These are phyloP conservation scores for Xylariomycetidae sp. DNA, from an alignment of 2,329 filamentous ascomycete species.

Conservation along the genomic window DNA sequence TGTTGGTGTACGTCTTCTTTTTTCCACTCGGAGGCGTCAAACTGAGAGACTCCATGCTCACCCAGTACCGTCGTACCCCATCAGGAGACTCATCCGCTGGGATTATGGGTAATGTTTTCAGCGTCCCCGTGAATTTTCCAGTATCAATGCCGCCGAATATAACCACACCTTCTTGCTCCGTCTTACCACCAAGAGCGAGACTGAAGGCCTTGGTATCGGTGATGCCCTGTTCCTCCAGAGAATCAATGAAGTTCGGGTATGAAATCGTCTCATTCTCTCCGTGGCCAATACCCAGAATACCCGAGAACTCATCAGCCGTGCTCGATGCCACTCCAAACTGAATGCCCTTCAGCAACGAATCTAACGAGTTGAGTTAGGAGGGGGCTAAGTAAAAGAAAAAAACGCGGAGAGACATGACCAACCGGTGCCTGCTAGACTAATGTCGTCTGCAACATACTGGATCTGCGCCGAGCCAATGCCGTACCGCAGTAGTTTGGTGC, in stretches of 20 bases:
- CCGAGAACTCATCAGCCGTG: conserved; percentile 43
- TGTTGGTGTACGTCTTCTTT: conserved; percentile 31
- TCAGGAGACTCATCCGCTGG: conserved; percentile 51
- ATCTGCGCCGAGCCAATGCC: conserved; percentile 48
- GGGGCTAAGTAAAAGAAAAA: too few species aligned
- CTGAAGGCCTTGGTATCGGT: conserved; percentile 61
- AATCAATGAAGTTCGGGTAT: conserved; percentile 50
- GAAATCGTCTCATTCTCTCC: conserved; percentile 40
- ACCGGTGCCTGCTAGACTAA: conserved; percentile 37
- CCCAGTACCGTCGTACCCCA: conserved; percentile 47
- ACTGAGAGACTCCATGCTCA: conserved; percentile 40
- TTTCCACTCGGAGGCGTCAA: conserved; percentile 34
- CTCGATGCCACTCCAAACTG: conserved; percentile 62
- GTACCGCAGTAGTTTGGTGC: conserved; percentile 40
- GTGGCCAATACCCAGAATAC: conserved; percentile 74
- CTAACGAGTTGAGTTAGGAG: conserved; percentile 14
- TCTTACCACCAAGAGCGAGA: conserved; percentile 59
- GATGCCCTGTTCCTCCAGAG: conserved; percentile 43
- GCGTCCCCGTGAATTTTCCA: conserved; percentile 55
- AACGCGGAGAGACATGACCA: conserved; percentile 7
- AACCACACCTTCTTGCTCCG: conserved; percentile 56
- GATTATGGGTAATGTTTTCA: conserved; percentile 59
- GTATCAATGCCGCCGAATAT: conserved; percentile 66
- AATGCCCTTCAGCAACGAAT: conserved; percentile 42
- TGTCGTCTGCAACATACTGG: conserved; percentile 43